Evolutionary conservation across 305 asterid species (phyloP).

Genomic region (Striga hermonthica): DNA sequence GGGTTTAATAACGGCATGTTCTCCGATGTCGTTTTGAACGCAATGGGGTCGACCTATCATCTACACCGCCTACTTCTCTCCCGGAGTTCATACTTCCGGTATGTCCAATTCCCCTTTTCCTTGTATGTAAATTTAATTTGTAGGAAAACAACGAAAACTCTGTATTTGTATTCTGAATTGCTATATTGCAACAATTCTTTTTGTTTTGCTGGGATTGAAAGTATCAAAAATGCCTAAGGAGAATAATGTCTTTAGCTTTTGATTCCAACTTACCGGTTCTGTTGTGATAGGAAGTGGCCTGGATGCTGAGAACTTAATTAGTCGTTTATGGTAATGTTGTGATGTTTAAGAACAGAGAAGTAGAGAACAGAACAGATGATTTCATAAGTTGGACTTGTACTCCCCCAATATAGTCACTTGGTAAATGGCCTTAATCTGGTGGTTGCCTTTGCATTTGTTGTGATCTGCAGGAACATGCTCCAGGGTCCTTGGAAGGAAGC

Average conservation of each 20-base stretch:
- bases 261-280: not conserved
- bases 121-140: not conserved
- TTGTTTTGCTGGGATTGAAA: constrained; percentile 11
- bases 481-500: constrained; percentile 99
- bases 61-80: constrained; percentile 91
- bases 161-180: not conserved
- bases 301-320: not conserved
- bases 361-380: not conserved
- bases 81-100: constrained; percentile 95
- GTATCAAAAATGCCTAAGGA: not conserved
- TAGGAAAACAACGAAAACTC: not conserved
- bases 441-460: constrained; percentile 17
- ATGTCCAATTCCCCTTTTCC: constrained; percentile 4
- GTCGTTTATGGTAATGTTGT: not conserved
- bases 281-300: constrained; percentile 8
- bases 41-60: constrained; percentile 75
- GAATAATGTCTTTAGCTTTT: not conserved
- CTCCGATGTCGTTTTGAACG: constrained; percentile 80
- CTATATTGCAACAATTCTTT: not conserved
- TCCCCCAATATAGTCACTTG: not conserved
- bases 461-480: constrained; percentile 82
- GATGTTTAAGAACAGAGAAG: too few relatives aligned
- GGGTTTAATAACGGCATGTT: constrained; percentile 84
- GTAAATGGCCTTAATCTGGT: not conserved
- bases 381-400: not conserved